Evolutionary conservation across 1,284 basidiomycete genomes (phyloP).

Genomic region (Trametes hirsuta): DNA sequence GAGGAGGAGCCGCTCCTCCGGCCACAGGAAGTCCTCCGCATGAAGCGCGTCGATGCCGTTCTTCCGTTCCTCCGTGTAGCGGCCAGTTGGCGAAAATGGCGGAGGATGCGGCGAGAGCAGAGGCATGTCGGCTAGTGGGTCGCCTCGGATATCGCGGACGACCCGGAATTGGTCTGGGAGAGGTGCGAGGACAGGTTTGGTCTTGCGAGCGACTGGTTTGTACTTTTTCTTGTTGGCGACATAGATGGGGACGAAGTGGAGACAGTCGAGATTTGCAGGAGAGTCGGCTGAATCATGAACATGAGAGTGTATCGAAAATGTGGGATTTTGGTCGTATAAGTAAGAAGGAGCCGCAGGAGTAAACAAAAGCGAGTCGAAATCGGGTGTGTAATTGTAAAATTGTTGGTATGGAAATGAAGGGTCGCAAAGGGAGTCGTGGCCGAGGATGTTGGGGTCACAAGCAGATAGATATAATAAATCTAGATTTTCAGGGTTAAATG

Average conservation of each 20-base stretch:
- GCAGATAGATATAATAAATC: slow-evolving; percentile 14
- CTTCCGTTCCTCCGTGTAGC: slow-evolving; percentile 37
- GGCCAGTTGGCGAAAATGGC: slow-evolving; percentile 31
- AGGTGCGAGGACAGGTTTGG: slow-evolving; percentile 28
- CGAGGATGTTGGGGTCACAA: slow-evolving; percentile 3
- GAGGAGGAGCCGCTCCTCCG: slow-evolving; percentile 34
- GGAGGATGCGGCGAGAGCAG: slow-evolving; percentile 7
- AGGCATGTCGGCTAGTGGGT: slow-evolving; percentile 38
- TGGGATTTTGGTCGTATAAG: neutral
- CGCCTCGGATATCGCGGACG: slow-evolving; percentile 33
- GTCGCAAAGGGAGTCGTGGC: slow-evolving; percentile 7
- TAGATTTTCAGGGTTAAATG: neutral
- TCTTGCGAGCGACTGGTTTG: slow-evolving; percentile 39
- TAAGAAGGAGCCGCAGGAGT: neutral
- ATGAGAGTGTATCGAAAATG: neutral
- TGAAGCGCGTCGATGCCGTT: slow-evolving; percentile 31
- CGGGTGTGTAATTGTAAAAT: no score
- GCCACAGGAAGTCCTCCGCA: slow-evolving; percentile 34
- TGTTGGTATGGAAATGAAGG: slow-evolving; percentile 8
- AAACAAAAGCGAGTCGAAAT: no score
- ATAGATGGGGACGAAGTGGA: neutral
- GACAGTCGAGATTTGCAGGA: neutral
- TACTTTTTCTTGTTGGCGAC: slow-evolving; percentile 34
- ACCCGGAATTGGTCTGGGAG: slow-evolving; percentile 36
- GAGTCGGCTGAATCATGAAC: neutral